phyloP scores from a whole-genome alignment of 1,284 basidiomycete species.

The Tilletia horrida region DNA sequence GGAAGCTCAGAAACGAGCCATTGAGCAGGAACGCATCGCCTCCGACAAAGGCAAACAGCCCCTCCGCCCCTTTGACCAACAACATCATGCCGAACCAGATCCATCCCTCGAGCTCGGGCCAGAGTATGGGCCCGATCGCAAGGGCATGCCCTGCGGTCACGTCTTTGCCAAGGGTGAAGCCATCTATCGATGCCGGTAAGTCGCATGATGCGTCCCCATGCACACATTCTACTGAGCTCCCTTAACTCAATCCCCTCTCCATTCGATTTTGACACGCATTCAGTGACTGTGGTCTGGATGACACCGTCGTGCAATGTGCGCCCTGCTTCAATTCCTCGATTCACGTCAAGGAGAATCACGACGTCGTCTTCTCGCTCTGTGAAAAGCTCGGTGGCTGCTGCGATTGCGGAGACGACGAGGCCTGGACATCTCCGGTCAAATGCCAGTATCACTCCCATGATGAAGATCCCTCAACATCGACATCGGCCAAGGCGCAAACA shows the following conservation, averaged over 20 bases:
- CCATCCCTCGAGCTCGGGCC: conserved; percentile 24
- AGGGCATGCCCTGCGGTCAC: conserved; percentile 54
- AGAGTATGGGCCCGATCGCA: conserved; percentile 47
- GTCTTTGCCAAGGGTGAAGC: conserved; percentile 55
- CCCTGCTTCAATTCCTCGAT: conserved; percentile 51
- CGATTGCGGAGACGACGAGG: conserved; percentile 54
- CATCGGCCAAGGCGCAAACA: neutral
- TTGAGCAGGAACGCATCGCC: conserved; percentile 23
- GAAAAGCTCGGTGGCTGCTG: conserved; percentile 50
- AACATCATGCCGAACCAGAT: conserved; percentile 12
- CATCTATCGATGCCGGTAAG: conserved; percentile 51
- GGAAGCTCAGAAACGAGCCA: conserved; percentile 37
- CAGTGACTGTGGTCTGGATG: conserved; percentile 51
- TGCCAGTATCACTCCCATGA: conserved; percentile 42
- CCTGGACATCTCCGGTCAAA: conserved; percentile 47
- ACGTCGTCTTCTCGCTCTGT: conserved; percentile 51
- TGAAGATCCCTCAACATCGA: neutral
- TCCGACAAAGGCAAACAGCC: conserved; percentile 33
- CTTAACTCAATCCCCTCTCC: neutral
- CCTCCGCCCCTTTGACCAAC: conserved; percentile 27
- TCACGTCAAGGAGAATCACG: conserved; percentile 45
- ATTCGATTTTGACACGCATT: neutral
- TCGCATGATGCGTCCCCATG: neutral
- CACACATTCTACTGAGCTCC: neutral
- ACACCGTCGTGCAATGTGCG: conserved; percentile 53